Evolutionary conservation across 192 early-diverging fungal species (phyloP).

Genomic region (Umbelopsis ramanniana): DNA sequence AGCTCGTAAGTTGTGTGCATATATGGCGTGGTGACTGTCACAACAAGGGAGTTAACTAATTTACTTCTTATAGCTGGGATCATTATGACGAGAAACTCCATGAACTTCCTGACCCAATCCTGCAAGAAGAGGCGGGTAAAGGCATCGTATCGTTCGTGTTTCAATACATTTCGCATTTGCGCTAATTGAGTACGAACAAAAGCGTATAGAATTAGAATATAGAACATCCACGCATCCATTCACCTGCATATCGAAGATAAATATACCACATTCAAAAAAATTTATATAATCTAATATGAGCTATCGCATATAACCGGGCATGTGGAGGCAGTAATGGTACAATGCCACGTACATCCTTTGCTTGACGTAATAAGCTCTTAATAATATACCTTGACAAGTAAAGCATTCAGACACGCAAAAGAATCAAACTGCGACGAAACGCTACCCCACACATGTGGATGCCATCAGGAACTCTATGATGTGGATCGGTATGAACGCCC

Average conservation of each 20-base stretch:
- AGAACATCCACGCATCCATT: not conserved
- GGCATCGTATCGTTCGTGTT: conserved; percentile 77
- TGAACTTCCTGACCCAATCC: conserved; percentile 63
- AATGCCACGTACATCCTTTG: too few relatives aligned
- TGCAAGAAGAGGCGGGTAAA: conserved; percentile 64
- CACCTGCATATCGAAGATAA: not conserved
- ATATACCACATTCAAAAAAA: too few relatives aligned
- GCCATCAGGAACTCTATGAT: too few relatives aligned
- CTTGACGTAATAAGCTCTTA: too few relatives aligned
- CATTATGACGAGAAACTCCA: conserved; percentile 65
- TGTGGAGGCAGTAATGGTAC: too few relatives aligned
- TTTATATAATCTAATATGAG: too few relatives aligned
- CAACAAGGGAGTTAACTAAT: not conserved
- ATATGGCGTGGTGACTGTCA: not conserved
- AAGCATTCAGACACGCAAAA: too few relatives aligned
- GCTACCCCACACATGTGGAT: too few relatives aligned
- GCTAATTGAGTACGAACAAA: not conserved
- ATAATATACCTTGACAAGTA: too few relatives aligned
- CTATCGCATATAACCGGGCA: too few relatives aligned
- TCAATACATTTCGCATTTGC: conserved; percentile 72
- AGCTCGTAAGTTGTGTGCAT: conserved; percentile 51
- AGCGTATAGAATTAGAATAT: not conserved
- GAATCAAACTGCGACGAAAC: too few relatives aligned
- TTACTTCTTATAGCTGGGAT: conserved; percentile 63
- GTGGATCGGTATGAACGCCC: too few relatives aligned